phyloP scores from a whole-genome alignment of 768 basidiomycete genomes.

The Mycena capillaripes region DNA sequence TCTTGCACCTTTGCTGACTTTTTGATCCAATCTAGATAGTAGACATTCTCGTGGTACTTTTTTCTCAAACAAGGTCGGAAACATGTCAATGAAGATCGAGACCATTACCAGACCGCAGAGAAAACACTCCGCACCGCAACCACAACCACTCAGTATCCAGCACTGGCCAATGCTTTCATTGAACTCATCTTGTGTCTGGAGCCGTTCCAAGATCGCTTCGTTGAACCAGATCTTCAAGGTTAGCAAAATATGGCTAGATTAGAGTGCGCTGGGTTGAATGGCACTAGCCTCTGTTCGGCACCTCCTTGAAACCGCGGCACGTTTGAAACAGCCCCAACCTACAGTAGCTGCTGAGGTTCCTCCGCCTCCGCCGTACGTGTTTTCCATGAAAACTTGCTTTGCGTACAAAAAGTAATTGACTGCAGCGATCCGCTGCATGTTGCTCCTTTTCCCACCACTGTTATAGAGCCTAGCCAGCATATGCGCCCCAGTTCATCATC shows the following conservation, averaged over 20 bases:
- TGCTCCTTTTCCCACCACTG: background rate
- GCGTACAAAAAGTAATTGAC: background rate
- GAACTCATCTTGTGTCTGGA: slow-evolving; percentile 49
- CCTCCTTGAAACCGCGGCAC: slow-evolving; percentile 13
- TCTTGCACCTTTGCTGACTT: slow-evolving; percentile 15
- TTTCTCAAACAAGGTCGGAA: background rate
- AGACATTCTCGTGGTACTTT: slow-evolving; percentile 59
- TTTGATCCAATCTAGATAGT: slow-evolving; percentile 56
- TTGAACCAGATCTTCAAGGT: slow-evolving; percentile 53
- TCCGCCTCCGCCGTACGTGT: slow-evolving; percentile 19
- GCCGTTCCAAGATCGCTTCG: slow-evolving; percentile 47
- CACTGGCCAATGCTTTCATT: slow-evolving; percentile 51
- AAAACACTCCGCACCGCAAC: slow-evolving; percentile 48
- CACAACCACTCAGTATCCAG: slow-evolving; percentile 42
- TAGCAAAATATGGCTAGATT: background rate
- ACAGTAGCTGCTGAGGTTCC: background rate
- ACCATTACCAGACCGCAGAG: slow-evolving; percentile 52
- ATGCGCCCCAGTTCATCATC: slow-evolving; percentile 38
- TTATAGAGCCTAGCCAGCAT: slow-evolving; percentile 4
- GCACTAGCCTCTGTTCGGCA: background rate
- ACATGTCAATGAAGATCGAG: slow-evolving; percentile 1
- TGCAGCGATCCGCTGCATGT: background rate
- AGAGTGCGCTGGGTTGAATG: background rate
- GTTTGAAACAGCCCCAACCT: slow-evolving; percentile 3
- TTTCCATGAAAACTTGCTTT: too few species aligned